Conservation (phyloP, 768 basidiomycete genomes). For the Lentinula boryana region DNA sequence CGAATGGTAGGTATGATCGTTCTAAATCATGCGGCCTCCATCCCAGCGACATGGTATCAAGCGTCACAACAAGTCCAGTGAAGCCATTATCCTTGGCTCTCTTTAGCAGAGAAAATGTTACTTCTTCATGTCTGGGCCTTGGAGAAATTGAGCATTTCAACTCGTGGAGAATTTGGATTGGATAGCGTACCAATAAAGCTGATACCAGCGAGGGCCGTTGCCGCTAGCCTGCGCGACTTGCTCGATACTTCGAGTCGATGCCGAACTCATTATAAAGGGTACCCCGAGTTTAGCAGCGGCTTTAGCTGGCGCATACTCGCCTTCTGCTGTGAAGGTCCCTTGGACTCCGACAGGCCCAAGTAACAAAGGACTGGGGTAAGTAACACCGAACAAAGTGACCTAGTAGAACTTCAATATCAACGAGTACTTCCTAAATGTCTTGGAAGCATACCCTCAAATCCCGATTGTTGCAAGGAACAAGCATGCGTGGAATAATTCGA, state of each 20-base stretch:
- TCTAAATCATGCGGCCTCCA: constrained; percentile 77
- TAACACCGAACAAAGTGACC: constrained; percentile 70
- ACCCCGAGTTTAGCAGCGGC: constrained; percentile 59
- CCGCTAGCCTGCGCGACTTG: constrained; percentile 72
- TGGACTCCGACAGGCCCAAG: constrained; percentile 78
- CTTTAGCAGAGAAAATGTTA: constrained; percentile 57
- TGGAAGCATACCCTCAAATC: constrained; percentile 45
- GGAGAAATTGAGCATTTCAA: background rate
- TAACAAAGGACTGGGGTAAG: constrained; percentile 53
- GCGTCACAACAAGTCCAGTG: constrained; percentile 68
- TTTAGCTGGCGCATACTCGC: constrained; percentile 62
- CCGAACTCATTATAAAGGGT: constrained; percentile 73
- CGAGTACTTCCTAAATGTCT: background rate
- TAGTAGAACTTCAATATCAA: constrained; percentile 16
- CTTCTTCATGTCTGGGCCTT: constrained; percentile 58
- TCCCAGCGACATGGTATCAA: constrained; percentile 68
- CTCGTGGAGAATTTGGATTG: background rate
- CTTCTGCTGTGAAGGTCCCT: constrained; percentile 64
- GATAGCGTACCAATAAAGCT: constrained; percentile 62
- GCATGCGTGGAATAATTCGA: constrained; percentile 79
- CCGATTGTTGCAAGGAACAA: constrained; percentile 52
- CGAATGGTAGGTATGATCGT: constrained; percentile 59
- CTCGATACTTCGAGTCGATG: constrained; percentile 67
- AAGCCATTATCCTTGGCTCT: constrained; percentile 65
- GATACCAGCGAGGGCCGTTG: constrained; percentile 68